Evolutionary conservation across 768 basidiomycete species (phyloP).

Genomic region (Lactarius hatsudake): DNA sequence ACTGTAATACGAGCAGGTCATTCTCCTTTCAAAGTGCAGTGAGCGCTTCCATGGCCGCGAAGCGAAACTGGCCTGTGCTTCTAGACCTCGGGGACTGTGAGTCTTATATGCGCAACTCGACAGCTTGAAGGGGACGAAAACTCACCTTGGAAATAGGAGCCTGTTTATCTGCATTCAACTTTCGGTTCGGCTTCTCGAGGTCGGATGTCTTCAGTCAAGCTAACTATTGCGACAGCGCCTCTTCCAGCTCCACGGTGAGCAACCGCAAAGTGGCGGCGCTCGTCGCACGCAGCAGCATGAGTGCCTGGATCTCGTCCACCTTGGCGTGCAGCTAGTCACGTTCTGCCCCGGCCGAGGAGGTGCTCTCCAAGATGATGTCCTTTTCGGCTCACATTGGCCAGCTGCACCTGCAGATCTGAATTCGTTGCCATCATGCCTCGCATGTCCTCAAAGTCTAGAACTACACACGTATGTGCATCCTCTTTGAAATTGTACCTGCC

Average conservation of each 20-base stretch:
- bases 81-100: constrained; percentile 35
- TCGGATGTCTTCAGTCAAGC: constrained; percentile 69
- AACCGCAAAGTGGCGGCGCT: no score
- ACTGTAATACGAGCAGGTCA: no score
- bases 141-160: constrained; percentile 56
- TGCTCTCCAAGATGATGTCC: constrained; percentile 30
- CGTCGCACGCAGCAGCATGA: constrained; percentile 17
- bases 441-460: constrained; percentile 73
- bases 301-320: constrained; percentile 52
- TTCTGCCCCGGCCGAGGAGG: constrained; percentile 47
- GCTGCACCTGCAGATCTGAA: constrained; percentile 65
- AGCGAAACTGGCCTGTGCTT: constrained; percentile 51
- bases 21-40: no score
- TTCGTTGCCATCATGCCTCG: constrained; percentile 52
- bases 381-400: constrained; percentile 30
- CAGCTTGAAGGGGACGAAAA: background rate
- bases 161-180: constrained; percentile 48
- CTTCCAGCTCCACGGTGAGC: constrained; percentile 34
- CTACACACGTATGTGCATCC: no score
- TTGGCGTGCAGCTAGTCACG: constrained; percentile 58
- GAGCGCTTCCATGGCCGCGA: constrained; percentile 42
- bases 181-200: constrained; percentile 61
- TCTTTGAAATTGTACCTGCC: no score
- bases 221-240: constrained; percentile 66
- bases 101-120: constrained; percentile 10